phyloP scores from a whole-genome alignment of 2,329 filamentous ascomycete species.

The Myrmaecium sp. region DNA sequence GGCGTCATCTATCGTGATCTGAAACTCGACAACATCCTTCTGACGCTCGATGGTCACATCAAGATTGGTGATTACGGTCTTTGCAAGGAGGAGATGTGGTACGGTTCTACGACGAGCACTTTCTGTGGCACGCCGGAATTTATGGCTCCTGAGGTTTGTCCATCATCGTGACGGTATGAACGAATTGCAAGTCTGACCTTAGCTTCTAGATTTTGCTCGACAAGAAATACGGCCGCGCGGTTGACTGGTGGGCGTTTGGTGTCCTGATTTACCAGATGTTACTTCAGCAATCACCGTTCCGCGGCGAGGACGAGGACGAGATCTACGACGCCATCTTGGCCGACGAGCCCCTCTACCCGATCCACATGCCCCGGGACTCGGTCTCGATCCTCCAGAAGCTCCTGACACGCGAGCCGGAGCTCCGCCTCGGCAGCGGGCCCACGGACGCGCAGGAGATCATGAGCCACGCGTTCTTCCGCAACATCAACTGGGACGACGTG shows the following conservation, averaged over 20 bases:
- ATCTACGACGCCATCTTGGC: conserved; percentile 98
- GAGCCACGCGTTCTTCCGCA: conserved; percentile 95
- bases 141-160: conserved; percentile 85
- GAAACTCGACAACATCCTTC: conserved; percentile 74
- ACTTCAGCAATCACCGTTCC: conserved; percentile 94
- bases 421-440: conserved; percentile 80
- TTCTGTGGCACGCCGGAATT: conserved; percentile 99
- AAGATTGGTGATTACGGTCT: conserved; percentile 98
- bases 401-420: conserved; percentile 83
- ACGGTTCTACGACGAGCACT: conserved; percentile 86
- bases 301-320: conserved; percentile 96
- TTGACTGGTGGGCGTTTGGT: conserved; percentile 99
- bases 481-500: conserved; percentile 97
- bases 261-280: conserved; percentile 99
- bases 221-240: conserved; percentile 93
- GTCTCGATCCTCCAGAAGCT: conserved; percentile 97
- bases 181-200: conserved; percentile 2
- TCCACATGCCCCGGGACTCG: conserved; percentile 95
- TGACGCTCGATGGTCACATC: conserved; percentile 91
- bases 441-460: conserved; percentile 98
- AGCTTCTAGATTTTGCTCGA: conserved; percentile 66
- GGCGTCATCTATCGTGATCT: conserved; percentile 87
- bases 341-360: conserved; percentile 93
- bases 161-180: conserved; percentile 8
- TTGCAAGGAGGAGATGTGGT: conserved; percentile 99